phyloP scores from a whole-genome alignment of 129 eudicot species.

The Glebionis coronaria region DNA sequence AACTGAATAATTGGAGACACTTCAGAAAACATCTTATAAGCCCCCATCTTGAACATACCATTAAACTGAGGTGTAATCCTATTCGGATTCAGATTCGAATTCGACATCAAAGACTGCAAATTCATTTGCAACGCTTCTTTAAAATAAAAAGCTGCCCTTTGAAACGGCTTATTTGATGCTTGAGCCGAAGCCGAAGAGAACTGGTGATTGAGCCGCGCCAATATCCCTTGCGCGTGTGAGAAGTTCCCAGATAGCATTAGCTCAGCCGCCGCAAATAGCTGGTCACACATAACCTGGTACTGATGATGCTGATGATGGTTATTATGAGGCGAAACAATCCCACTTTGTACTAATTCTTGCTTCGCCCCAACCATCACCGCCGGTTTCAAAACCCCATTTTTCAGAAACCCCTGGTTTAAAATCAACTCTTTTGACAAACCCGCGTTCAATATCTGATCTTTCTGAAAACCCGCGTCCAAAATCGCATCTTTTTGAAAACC shows the following conservation, averaged over 20 bases:
- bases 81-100: slow-evolving; percentile 11
- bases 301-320: slow-evolving; percentile 33
- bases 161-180: slow-evolving; percentile 48
- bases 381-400: slow-evolving; percentile 24
- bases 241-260: slow-evolving; percentile 57
- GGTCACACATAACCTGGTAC: slow-evolving; percentile 55
- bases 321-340: not conserved
- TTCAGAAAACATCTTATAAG: slow-evolving; percentile 61
- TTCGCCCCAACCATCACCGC: slow-evolving; percentile 26
- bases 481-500: slow-evolving; percentile 20
- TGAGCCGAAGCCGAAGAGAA: slow-evolving; percentile 35
- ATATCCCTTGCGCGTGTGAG: slow-evolving; percentile 84
- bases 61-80: slow-evolving; percentile 35
- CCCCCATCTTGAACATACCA: slow-evolving; percentile 65
- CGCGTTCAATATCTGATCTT: slow-evolving; percentile 15
- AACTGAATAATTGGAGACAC: slow-evolving; percentile 60
- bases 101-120: slow-evolving; percentile 12
- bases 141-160: slow-evolving; percentile 53
- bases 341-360: slow-evolving; percentile 18
- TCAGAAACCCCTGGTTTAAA: slow-evolving; percentile 17
- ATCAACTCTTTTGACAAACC: slow-evolving; percentile 9
- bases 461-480: slow-evolving; percentile 24
- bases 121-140: slow-evolving; percentile 50
- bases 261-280: slow-evolving; percentile 56
- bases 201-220: slow-evolving; percentile 99